A percentile compares a stretch with the other conserved stretches of the same genome.
phyloP scores from a whole-genome alignment of 2,329 filamentous ascomycete genomes.

The Pseudogymnoascus sp. region DNA sequence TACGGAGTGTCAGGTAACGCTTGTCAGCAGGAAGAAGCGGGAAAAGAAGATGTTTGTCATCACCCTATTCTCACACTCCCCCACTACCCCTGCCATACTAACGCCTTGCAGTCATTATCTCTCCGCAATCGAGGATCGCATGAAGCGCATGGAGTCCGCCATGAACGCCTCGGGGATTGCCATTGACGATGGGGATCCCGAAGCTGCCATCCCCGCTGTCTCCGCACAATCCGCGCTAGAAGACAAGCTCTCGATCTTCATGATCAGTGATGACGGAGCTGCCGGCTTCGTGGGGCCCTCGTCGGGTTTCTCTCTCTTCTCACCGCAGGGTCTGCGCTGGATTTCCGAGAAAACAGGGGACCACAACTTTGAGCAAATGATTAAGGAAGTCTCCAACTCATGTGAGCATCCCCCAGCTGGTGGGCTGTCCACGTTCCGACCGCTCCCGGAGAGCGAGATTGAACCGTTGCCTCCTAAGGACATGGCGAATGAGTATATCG shows the following conservation, averaged over 20 bases:
- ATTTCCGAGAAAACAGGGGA: slow-evolving; percentile 18
- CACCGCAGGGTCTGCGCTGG: slow-evolving; percentile 20
- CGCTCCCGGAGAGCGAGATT: not conserved
- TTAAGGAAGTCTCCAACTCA: not conserved
- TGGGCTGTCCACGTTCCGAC: not conserved
- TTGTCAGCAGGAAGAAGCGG: slow-evolving; percentile 21
- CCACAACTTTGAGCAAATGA: slow-evolving; percentile 10
- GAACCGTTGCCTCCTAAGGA: slow-evolving; percentile 13
- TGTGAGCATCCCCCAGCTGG: not conserved
- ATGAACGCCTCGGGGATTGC: slow-evolving; percentile 16
- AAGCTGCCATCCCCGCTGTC: not conserved
- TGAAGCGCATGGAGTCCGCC: slow-evolving; percentile 22
- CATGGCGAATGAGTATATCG: slow-evolving; percentile 10
- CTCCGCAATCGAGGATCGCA: slow-evolving; percentile 19
- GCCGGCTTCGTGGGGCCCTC: slow-evolving; percentile 17
- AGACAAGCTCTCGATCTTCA: slow-evolving; percentile 16
- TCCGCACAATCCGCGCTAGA: not conserved
- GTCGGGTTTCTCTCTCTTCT: slow-evolving; percentile 23
- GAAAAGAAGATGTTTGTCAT: slow-evolving; percentile 17
- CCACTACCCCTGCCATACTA: not conserved
- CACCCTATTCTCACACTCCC: slow-evolving; percentile 6
- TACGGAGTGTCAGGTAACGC: slow-evolving; percentile 20
- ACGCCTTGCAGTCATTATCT: slow-evolving; percentile 12
- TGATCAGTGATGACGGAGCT: slow-evolving; percentile 16
- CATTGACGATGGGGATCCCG: not conserved